Evolutionary conservation across 129 eudicot species (phyloP), one percentile per base, ranked within the genome.

Genomic region (Tanacetum coccineum): DNA sequence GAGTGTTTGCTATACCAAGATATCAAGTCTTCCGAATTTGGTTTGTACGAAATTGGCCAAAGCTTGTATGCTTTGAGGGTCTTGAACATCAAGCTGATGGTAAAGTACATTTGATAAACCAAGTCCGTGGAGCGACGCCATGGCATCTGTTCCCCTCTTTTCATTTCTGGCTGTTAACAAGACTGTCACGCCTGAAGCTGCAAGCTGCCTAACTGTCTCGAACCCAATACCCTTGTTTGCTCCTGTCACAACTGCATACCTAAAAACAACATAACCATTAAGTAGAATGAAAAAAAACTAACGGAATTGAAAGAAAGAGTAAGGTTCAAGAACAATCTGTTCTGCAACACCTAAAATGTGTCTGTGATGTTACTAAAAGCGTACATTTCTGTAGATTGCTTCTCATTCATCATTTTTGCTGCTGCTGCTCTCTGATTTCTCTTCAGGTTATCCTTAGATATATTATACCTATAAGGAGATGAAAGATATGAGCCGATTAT

Each of bases 161-260:
- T 82, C 84, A 42, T 90, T 82, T 55, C 97, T 75, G 36, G 97
- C 90, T 22, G 97, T 85, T 26, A 91, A 63, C 36, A 91, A 60
- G 3, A 91, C 92, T 28, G 79, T 84, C 68, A 83, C 81, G 1
- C 88, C 95, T 0, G 86, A 79, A 25, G 59, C 79, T 11, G 90
- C 95, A 4, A 91, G 83, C 77, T 87, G 97, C 58, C 83, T 62
- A 44, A 81, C 95, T 0, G 84, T 87, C 83, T 91, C 95, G 5
- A 84, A 58, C 11, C 97, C 97, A n/a, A 87, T 91, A 28, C 97
- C 97, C 84, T 85, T 87, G 74, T 91, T 91, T 48, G 95, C 95
- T 70, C 95, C 95, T 3, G 97, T 90, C 62, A 90, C 92, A 67
- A 90, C 95, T 21, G 95, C 97, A 76, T 71, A 78, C 83, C 95